Evolutionary conservation across 2,329 filamentous ascomycete species (phyloP).

Genomic region (Penicillium expansum): DNA sequence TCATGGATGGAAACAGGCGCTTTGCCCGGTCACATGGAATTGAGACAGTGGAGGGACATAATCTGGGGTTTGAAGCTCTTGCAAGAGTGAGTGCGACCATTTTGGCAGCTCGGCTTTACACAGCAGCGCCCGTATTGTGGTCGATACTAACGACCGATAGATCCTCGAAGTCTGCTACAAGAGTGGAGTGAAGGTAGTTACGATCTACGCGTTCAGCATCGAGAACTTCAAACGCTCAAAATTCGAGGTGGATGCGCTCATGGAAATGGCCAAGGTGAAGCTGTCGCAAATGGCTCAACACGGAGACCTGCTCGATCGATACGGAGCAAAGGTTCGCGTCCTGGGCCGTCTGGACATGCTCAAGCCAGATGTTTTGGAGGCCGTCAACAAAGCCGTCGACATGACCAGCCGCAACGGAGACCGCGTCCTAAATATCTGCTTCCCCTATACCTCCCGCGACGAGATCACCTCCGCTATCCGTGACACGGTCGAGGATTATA

Average conservation of each 20-base stretch:
- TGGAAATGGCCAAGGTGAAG: constrained; percentile 97
- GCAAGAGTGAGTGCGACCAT: constrained; percentile 63
- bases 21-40: constrained; percentile 89
- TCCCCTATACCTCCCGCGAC: constrained; percentile 92
- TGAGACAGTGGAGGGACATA: constrained; percentile 94
- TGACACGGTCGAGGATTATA: constrained; percentile 82
- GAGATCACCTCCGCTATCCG: constrained; percentile 91
- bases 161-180: constrained; percentile 98
- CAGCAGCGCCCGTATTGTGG: not conserved
- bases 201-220: constrained; percentile 97
- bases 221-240: constrained; percentile 98
- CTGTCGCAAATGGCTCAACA: constrained; percentile 88
- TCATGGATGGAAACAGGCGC: constrained; percentile 96
- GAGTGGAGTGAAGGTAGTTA: constrained; percentile 92
- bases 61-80: constrained; percentile 90
- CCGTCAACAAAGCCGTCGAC: constrained; percentile 80
- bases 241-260: constrained; percentile 93
- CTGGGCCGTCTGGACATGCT: constrained; percentile 82
- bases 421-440: constrained; percentile 86
- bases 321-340: constrained; percentile 82
- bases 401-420: constrained; percentile 84
- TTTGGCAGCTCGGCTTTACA: not conserved
- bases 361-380: constrained; percentile 80
- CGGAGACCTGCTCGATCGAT: constrained; percentile 86
- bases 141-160: constrained; percentile 41